Conservation (phyloP, 345 rosid genomes). For the Theobroma cacao region DNA sequence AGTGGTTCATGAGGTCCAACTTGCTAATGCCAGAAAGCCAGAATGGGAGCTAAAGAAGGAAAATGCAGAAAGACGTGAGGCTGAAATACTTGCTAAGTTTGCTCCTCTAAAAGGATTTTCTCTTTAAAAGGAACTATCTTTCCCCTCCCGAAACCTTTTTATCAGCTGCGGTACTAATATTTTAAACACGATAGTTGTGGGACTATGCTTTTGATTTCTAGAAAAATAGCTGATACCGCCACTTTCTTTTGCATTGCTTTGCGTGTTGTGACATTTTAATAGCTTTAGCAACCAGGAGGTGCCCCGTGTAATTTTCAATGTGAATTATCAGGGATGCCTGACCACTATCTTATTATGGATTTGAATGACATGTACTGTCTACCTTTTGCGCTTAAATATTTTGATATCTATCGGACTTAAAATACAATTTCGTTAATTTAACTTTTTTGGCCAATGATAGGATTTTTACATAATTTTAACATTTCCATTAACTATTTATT, state of each 20-base stretch:
- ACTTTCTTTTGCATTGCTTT: background rate
- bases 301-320: background rate
- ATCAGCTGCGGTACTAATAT: background rate
- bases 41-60: conserved; percentile 55
- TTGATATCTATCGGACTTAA: too few species aligned
- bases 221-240: background rate
- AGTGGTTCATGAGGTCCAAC: conserved; percentile 55
- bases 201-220: background rate
- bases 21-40: conserved; percentile 42
- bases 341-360: too few species aligned
- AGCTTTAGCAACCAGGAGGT: background rate
- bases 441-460: too few species aligned
- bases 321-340: background rate
- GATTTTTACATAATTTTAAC: too few species aligned
- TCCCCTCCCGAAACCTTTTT: too few species aligned
- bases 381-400: too few species aligned
- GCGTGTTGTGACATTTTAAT: background rate
- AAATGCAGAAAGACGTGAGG: conserved; percentile 47
- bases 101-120: conserved; percentile 50
- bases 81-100: conserved; percentile 55
- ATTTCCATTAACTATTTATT: too few species aligned
- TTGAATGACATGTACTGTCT: too few species aligned
- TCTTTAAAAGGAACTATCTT: conserved; percentile 5
- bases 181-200: background rate
- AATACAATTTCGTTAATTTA: too few species aligned